Percentiles rank a stretch among this genome's conserved stretches.
Conservation (phyloP, 2,329 filamentous ascomycete genomes). For the Meredithiella fracta region DNA sequence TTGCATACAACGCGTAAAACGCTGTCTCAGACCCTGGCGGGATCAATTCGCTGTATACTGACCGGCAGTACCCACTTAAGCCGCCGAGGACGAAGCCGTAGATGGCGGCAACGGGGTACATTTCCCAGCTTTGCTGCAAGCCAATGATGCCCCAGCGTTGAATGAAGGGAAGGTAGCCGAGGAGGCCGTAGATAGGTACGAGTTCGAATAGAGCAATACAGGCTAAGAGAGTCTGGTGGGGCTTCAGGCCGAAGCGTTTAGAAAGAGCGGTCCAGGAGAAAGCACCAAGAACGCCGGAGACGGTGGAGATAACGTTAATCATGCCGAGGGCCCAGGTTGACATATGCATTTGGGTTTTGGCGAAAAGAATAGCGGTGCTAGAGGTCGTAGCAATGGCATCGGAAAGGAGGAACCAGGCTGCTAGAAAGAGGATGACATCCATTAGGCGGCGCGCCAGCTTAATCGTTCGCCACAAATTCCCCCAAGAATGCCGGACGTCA, state of each 20-base stretch:
- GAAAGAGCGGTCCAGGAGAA: conserved; percentile 79
- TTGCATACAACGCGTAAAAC: conserved; percentile 92
- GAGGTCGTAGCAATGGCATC: conserved; percentile 91
- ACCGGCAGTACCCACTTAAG: conserved; percentile 77
- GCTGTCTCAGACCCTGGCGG: conserved; percentile 88
- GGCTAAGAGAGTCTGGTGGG: conserved; percentile 79
- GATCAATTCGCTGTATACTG: conserved; percentile 82
- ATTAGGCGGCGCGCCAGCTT: conserved; percentile 54
- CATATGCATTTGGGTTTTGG: conserved; percentile 88
- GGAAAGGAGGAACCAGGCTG: conserved; percentile 84
- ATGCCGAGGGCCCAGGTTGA: conserved; percentile 70
- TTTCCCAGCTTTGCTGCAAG: conserved; percentile 89
- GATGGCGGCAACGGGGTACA: conserved; percentile 80
- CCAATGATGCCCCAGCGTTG: conserved; percentile 59
- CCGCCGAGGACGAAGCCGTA: conserved; percentile 94
- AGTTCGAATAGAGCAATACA: conserved; percentile 83
- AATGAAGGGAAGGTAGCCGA: conserved; percentile 74
- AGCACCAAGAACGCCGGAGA: conserved; percentile 69
- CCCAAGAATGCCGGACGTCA: conserved; percentile 76
- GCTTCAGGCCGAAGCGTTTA: conserved; percentile 48
- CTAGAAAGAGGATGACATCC: conserved; percentile 64
- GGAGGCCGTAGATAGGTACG: conserved; percentile 78
- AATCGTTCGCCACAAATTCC: conserved; percentile 64
- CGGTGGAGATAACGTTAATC: conserved; percentile 84
- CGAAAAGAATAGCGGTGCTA: conserved; percentile 86